Evolutionary conservation across 2,329 filamentous ascomycete species (phyloP), one percentile per base, ranked within the genome.

Genomic region (Cordyceps pruinosa): DNA sequence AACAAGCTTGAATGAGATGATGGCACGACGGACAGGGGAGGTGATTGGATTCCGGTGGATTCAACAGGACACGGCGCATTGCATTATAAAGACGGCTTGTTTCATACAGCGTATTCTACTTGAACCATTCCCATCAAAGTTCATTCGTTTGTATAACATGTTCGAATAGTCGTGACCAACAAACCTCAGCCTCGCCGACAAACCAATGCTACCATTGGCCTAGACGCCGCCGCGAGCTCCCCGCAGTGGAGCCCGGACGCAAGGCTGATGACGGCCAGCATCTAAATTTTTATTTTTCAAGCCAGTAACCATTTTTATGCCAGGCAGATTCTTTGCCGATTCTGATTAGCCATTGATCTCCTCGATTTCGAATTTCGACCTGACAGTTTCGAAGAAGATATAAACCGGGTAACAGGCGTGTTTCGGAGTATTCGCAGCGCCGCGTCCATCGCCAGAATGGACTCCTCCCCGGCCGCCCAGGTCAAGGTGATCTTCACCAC

Each of bases 401-500:
- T n/a, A n/a, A n/a, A n/a, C n/a, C n/a, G n/a, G n/a, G n/a, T n/a
- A n/a, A n/a, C n/a, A n/a, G n/a, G 5, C 15, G 12, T 52, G 7
- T 8, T 9, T n/a, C n/a, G n/a, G n/a, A n/a, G n/a, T 9, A 35
- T 15, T 12, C 9, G 9, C 8, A 17, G n/a, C 17, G 5, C 17
- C 17, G 21, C 28, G 15, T n/a, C n/a, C 5, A 28, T n/a, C 8
- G 9, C 35, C 26, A 28, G 9, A 39, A 75, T 76, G 73, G 71
- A 71, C 61, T 65, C 73, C 63, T 68, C n/a, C n/a, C n/a, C 71
- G 49, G 68, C 70, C 62, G 71, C 77, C 53, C 84, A 86, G 71
- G 78, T 88, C 61, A 85, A 84, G 72, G 84, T 88, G 60, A 76
- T 84, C 70, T 87, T 88, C 73, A 85, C 80, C 59, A 88, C 85